Evolutionary conservation across 495 filamentous ascomycete species (phyloP).

Genomic region (Extremus antarcticus): DNA sequence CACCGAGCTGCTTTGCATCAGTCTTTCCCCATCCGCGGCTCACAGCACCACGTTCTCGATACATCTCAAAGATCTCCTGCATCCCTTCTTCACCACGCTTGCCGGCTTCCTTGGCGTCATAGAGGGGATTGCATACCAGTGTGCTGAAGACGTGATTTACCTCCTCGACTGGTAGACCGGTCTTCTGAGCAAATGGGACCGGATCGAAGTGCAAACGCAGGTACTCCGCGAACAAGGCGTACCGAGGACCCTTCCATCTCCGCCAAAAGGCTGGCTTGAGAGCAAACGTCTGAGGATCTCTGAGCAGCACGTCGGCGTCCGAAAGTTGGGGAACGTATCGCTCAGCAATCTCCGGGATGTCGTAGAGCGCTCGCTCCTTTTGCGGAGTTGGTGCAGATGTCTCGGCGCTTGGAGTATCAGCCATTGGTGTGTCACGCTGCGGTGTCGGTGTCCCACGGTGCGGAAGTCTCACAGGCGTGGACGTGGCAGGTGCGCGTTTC

Average conservation of each 20-base stretch:
- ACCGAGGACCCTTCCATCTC: background rate
- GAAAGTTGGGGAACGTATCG: no score
- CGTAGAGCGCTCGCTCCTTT: no score
- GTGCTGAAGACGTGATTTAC: conserved; percentile 1
- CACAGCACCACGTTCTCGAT: background rate
- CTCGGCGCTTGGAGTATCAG: no score
- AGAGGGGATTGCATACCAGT: background rate
- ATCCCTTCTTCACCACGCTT: conserved; percentile 9
- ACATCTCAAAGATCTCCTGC: background rate
- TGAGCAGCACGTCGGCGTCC: background rate
- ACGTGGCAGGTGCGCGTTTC: no score
- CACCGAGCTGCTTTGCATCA: background rate
- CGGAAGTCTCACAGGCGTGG: no score
- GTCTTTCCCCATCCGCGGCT: background rate
- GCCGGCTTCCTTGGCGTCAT: background rate
- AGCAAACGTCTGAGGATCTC: conserved; percentile 4
- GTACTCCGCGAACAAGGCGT: conserved; percentile 1
- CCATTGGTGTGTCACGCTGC: no score
- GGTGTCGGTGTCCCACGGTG: no score
- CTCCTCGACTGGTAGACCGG: conserved; percentile 4
- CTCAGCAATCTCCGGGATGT: no score
- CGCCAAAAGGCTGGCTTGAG: conserved; percentile 8
- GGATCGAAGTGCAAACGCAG: conserved; percentile 6
- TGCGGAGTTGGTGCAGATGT: no score
- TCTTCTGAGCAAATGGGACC: background rate